Conservation (phyloP, 768 basidiomycete species). For the Solioccasus polychromus region DNA sequence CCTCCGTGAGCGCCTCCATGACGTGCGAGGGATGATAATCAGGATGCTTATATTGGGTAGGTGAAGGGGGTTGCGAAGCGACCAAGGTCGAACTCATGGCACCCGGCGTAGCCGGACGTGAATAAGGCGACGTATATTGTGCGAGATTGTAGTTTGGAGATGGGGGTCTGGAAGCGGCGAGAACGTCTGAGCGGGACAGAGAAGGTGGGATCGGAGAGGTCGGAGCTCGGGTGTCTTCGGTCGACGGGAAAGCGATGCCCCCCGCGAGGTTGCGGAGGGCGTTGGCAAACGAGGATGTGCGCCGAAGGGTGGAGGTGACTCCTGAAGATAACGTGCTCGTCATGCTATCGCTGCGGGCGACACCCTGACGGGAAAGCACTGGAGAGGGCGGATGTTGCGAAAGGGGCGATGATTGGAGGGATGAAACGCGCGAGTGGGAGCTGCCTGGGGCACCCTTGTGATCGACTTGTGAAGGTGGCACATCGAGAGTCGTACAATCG, state of each 20-base stretch:
- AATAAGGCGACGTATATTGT: conserved; percentile 75
- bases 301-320: conserved; percentile 64
- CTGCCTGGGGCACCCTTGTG: conserved; percentile 27
- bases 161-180: conserved; percentile 62
- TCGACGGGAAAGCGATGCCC: conserved; percentile 65
- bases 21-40: conserved; percentile 74
- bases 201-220: conserved; percentile 29
- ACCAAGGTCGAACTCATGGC: conserved; percentile 21
- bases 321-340: conserved; percentile 57
- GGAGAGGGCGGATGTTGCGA: conserved; percentile 45
- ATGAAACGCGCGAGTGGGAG: conserved; percentile 42
- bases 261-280: conserved; percentile 69
- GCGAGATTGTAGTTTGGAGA: conserved; percentile 78
- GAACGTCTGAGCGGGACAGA: conserved; percentile 22
- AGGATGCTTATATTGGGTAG: conserved; percentile 34
- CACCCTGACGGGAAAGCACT: conserved; percentile 43
- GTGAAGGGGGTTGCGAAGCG: conserved; percentile 30
- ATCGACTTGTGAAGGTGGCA: conserved; percentile 43
- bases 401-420: conserved; percentile 50
- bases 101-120: conserved; percentile 46
- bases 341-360: conserved; percentile 62
- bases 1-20: conserved; percentile 87
- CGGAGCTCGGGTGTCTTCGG: conserved; percentile 50
- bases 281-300: conserved; percentile 80
- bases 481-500: conserved; percentile 60